Conservation (phyloP, 768 basidiomycete species). For the Lentinula sp. region DNA sequence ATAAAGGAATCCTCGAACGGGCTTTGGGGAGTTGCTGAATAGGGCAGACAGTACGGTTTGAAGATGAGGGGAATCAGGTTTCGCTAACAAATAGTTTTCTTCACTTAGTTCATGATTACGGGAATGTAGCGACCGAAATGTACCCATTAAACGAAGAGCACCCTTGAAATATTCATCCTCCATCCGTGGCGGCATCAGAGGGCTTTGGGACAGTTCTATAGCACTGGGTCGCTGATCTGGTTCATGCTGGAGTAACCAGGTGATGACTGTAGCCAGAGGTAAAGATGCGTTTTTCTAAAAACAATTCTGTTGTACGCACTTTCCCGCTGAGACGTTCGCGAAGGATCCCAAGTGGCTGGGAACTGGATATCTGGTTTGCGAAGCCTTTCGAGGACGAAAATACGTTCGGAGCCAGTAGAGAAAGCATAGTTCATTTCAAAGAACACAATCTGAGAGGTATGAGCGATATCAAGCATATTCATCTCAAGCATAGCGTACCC, state of each 20-base stretch:
- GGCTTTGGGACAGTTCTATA: slow-evolving; percentile 75
- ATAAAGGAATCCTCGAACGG: slow-evolving; percentile 65
- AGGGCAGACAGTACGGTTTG: slow-evolving; percentile 72
- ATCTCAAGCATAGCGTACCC: slow-evolving; percentile 42
- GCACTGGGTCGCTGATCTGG: slow-evolving; percentile 75
- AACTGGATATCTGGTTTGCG: slow-evolving; percentile 70
- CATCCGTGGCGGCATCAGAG: slow-evolving; percentile 65
- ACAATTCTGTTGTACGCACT: slow-evolving; percentile 37
- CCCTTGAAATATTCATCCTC: slow-evolving; percentile 87
- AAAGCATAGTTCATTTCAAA: slow-evolving; percentile 95
- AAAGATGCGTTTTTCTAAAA: background rate
- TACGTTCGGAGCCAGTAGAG: slow-evolving; percentile 77
- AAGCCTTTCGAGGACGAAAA: slow-evolving; percentile 74
- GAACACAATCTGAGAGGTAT: slow-evolving; percentile 70
- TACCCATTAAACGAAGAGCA: slow-evolving; percentile 71
- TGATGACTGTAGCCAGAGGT: slow-evolving; percentile 52
- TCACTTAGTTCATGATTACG: background rate
- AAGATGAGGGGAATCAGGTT: slow-evolving; percentile 77
- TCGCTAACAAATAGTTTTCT: slow-evolving; percentile 34
- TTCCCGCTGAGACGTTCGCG: slow-evolving; percentile 56
- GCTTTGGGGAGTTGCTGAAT: slow-evolving; percentile 67
- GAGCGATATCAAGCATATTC: background rate
- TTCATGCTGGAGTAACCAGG: slow-evolving; percentile 76
- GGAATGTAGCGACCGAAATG: slow-evolving; percentile 13
- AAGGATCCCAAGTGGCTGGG: slow-evolving; percentile 66